These are phyloP conservation scores for Rubia peregrina DNA, from an alignment of 305 asterid species.

Conservation along the genomic window DNA sequence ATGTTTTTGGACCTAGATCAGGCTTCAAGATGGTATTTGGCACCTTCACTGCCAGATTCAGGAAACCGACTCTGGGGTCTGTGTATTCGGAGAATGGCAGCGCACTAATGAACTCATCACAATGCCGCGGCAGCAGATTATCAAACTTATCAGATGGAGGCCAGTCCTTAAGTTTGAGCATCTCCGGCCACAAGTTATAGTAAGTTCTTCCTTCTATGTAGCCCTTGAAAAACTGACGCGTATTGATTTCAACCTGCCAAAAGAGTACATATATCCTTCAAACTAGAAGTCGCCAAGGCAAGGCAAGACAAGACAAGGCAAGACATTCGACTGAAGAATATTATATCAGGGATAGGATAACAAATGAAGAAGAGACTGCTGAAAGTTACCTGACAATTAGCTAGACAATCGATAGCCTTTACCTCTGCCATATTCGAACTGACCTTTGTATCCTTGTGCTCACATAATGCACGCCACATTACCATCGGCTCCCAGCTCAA, in stretches of 20 bases:
- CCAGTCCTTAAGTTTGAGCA: constrained; percentile 97
- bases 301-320: too few species aligned
- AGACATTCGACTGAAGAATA: not conserved
- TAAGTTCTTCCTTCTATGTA: constrained; percentile 69
- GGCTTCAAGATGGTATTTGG: constrained; percentile 67
- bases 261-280: not conserved
- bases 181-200: constrained; percentile 81
- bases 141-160: constrained; percentile 94
- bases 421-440: constrained; percentile 56
- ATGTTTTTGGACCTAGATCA: constrained; percentile 93
- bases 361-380: not conserved
- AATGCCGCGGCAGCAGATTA: constrained; percentile 80
- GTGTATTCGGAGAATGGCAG: constrained; percentile 90
- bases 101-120: constrained; percentile 78
- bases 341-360: not conserved
- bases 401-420: constrained; percentile 84
- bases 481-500: constrained; percentile 98
- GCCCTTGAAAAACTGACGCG: constrained; percentile 74
- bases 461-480: constrained; percentile 87
- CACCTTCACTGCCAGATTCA: constrained; percentile 81
- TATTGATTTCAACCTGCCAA: constrained; percentile 61
- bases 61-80: constrained; percentile 71
- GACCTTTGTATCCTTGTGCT: constrained; percentile 33
- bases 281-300: too few species aligned
- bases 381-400: constrained; percentile 71